Evolutionary conservation across 169 alveolate genomes (phyloP).

Genomic region (Eimeria maxima): DNA sequence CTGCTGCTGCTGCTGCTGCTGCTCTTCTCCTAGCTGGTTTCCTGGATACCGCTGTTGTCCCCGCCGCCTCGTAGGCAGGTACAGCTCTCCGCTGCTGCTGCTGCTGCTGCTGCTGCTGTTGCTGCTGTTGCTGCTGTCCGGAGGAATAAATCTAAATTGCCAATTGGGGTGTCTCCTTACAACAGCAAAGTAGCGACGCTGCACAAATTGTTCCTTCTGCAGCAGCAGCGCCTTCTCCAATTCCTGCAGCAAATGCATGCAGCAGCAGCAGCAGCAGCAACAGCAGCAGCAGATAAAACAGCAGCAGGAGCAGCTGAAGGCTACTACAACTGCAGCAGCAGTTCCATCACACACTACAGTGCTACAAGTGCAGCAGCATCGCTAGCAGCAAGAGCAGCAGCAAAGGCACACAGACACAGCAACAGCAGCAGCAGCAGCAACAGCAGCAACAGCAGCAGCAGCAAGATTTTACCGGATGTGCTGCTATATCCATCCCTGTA

Average conservation of each 20-base stretch:
- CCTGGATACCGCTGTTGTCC: not conserved
- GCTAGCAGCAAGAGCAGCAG: not conserved
- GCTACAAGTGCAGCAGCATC: not conserved
- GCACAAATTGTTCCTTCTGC: slow-evolving; percentile 2
- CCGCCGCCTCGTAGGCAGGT: not conserved
- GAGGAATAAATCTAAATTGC: not conserved
- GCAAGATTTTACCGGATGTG: not conserved
- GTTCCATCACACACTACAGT: not conserved
- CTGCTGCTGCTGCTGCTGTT: slow-evolving; percentile 45
- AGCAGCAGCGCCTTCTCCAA: not conserved
- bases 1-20: not conserved
- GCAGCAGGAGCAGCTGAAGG: no score
- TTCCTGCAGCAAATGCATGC: not conserved
- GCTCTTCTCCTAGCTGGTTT: not conserved
- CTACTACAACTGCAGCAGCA: no score
- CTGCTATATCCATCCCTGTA: slow-evolving; percentile 15
- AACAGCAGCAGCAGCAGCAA: slow-evolving; percentile 13
- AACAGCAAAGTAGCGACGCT: not conserved
- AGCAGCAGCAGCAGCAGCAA: no score
- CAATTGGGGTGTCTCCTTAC: slow-evolving; percentile 14
- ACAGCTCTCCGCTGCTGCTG: not conserved
- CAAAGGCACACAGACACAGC: not conserved
- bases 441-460: not conserved
- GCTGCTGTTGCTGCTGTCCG: not conserved
- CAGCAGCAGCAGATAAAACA: no score